phyloP scores from a whole-genome alignment of 2,329 filamentous ascomycete genomes.

The Davidsoniella australis region DNA sequence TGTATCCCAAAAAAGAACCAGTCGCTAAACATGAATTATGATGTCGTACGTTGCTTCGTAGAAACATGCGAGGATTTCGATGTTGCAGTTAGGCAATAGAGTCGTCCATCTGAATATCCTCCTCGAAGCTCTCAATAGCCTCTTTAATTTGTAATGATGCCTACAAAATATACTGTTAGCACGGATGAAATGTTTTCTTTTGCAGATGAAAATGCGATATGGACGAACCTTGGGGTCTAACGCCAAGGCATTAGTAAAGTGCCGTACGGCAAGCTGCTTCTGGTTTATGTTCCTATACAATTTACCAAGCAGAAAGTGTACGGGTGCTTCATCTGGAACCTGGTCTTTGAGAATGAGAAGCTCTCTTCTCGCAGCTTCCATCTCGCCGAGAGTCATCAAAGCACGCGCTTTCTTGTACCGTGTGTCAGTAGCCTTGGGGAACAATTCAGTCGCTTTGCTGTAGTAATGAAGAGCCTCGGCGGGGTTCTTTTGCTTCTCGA shows the following conservation, averaged over 20 bases:
- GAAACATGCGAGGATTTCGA: background rate
- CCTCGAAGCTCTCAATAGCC: slow-evolving; percentile 81
- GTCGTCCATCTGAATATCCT: slow-evolving; percentile 55
- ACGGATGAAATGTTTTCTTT: background rate
- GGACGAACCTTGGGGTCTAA: slow-evolving; percentile 77
- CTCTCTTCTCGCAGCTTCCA: slow-evolving; percentile 61
- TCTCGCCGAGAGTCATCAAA: slow-evolving; percentile 56
- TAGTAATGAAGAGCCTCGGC: slow-evolving; percentile 67
- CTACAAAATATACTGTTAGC: slow-evolving; percentile 26
- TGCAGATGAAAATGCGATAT: background rate
- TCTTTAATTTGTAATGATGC: slow-evolving; percentile 90
- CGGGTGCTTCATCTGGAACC: slow-evolving; percentile 85
- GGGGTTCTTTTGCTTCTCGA: slow-evolving; percentile 77
- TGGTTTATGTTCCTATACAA: slow-evolving; percentile 58
- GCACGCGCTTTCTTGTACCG: slow-evolving; percentile 87
- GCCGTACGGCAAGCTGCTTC: slow-evolving; percentile 66
- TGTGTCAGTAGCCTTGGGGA: slow-evolving; percentile 64
- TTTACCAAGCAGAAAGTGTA: slow-evolving; percentile 85
- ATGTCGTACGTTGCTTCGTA: background rate
- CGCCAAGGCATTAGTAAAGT: slow-evolving; percentile 89
- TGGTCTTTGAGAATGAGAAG: slow-evolving; percentile 78
- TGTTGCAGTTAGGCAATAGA: slow-evolving; percentile 16
- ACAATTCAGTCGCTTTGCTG: slow-evolving; percentile 62
- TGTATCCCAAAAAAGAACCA: background rate
- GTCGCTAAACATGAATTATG: too few species aligned